These are phyloP conservation scores for Penicillium glabrum DNA, from an alignment of 2,329 filamentous ascomycete species.

Conservation along the genomic window DNA sequence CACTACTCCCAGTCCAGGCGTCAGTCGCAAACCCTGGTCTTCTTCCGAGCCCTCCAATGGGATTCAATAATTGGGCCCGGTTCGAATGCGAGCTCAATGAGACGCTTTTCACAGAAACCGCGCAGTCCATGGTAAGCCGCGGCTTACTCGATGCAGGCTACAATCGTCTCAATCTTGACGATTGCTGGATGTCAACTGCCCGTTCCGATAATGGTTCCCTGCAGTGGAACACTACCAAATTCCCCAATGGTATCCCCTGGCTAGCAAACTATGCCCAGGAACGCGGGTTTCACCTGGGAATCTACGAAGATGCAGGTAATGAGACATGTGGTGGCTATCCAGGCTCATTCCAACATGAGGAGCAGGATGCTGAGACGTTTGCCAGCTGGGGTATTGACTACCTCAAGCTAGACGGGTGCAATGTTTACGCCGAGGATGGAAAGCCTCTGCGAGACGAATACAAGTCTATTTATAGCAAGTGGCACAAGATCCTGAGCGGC, in stretches of 20 bases:
- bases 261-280: conserved; percentile 40
- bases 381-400: conserved; percentile 45
- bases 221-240: conserved; percentile 43
- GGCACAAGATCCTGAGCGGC: conserved; percentile 43
- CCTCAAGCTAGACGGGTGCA: conserved; percentile 52
- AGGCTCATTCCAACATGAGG: conserved; percentile 43
- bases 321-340: conserved; percentile 47
- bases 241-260: conserved; percentile 47
- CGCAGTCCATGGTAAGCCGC: conserved; percentile 45
- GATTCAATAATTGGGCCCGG: conserved; percentile 54
- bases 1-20: conserved; percentile 15
- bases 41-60: conserved; percentile 49
- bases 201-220: conserved; percentile 41
- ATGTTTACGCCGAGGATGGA: conserved; percentile 28
- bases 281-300: conserved; percentile 47
- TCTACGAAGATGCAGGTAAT: conserved; percentile 48
- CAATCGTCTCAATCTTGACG: conserved; percentile 47
- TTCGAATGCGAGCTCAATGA: conserved; percentile 52
- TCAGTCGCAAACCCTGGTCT: conserved; percentile 22
- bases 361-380: conserved; percentile 42
- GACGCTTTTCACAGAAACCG: conserved; percentile 49
- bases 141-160: conserved; percentile 44
- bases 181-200: conserved; percentile 44
- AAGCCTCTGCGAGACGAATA: conserved; percentile 27
- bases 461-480: conserved; percentile 38